phyloP scores from a whole-genome alignment of 768 basidiomycete species.

The Kwoniella europaea region DNA sequence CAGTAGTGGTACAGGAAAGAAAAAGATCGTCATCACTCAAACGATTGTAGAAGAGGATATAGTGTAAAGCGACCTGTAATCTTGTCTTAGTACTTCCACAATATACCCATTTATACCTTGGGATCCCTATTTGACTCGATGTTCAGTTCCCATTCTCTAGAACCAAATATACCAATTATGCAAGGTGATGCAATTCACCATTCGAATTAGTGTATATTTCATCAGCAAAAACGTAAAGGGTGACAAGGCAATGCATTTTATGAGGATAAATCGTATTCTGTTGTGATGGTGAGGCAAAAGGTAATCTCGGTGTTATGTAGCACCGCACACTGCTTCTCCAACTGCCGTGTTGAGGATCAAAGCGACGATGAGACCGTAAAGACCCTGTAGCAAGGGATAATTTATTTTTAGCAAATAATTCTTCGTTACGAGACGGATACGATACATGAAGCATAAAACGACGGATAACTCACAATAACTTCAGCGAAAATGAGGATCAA shows the following conservation, averaged over 20 bases:
- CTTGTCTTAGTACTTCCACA: neutral
- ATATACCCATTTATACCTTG: neutral
- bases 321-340: constrained; percentile 59
- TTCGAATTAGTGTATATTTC: neutral
- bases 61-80: neutral
- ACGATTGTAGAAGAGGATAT: constrained; percentile 15
- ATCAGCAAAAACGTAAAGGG: neutral
- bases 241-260: constrained; percentile 14
- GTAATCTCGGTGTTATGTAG: constrained; percentile 8
- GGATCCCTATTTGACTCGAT: neutral
- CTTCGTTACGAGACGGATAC: no score
- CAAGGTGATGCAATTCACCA: neutral
- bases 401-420: neutral
- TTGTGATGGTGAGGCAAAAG: no score
- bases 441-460: neutral
- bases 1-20: constrained; percentile 11
- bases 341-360: constrained; percentile 87
- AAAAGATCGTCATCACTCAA: constrained; percentile 17
- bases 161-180: neutral
- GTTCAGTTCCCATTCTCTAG: neutral
- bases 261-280: neutral
- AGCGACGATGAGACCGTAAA: constrained; percentile 69
- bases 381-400: constrained; percentile 28
- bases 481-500: constrained; percentile 77
- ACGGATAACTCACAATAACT: constrained; percentile 77